Evolutionary conservation across 768 basidiomycete genomes (phyloP), one percentile per base, ranked within the genome.

Genomic region (Panus rudis): DNA sequence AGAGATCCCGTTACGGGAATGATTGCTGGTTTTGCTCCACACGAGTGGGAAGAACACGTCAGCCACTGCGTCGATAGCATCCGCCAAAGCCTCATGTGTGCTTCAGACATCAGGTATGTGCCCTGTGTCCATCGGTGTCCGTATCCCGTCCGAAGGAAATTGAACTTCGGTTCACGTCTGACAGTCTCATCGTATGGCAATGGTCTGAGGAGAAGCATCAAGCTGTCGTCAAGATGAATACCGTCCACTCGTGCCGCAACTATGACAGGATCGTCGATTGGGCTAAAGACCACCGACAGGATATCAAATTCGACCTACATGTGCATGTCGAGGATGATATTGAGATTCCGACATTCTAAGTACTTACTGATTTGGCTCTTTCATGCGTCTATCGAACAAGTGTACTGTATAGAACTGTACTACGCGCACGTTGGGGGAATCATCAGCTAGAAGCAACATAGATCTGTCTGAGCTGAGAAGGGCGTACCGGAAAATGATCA

Each of bases 41-140:
- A 38, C 21, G 37, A 45, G 11, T 24, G 37, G 17, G 37, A 25
- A 4, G 38, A 39, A 4, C 43, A 45, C 26, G 19, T 39, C 3
- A 33, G 38, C 17, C 43, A 45, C 28, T 45, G 43, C 22, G n/a
- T 45, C 5, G 37, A 45, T 22, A 39, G 20, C n/a, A 17, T 45
- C 6, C 10, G 43, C 19, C 37, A 45, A 22, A 22, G 5, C 20
- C 35, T 45, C 8, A 45, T 45, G 43, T 45, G 43, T 25, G 37
- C 43, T 12, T 10, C 43, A n/a, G 43, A 45, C 37, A 31, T 45
- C 4, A 45, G 37, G 43, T 39, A 26, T 11, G 43, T 37, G 6
- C 13, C 14, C 31, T 23, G 21, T 6, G 10, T 8, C 5, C 6
- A 28, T 26, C 23, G 22, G 6, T 26, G 37, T 17, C 25, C 12